Evolutionary conservation across 805 yeast genomes (phyloP).

Genomic region (Citeromyces nyonsensis): DNA sequence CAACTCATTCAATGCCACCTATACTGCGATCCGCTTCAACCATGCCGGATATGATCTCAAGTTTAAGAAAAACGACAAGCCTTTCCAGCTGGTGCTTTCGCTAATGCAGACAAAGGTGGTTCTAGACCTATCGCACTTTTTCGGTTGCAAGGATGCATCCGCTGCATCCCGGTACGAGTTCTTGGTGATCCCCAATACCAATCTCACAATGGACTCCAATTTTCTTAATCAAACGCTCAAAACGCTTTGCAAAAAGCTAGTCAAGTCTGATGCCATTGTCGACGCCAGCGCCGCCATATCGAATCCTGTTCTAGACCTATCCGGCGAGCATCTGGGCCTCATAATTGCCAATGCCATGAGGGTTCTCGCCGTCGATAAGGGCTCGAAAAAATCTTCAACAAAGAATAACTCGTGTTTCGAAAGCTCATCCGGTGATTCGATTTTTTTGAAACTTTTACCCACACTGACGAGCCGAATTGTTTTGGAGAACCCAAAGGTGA

Average conservation of each 20-base stretch:
- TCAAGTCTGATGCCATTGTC: slow-evolving; percentile 2
- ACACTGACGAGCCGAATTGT: slow-evolving; percentile 8
- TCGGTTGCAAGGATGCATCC: slow-evolving; percentile 2
- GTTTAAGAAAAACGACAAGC: slow-evolving; percentile 23
- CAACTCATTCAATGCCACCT: slow-evolving; percentile 6
- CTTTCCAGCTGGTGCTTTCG: slow-evolving; percentile 20
- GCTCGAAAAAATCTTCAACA: neutral
- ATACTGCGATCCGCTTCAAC: slow-evolving; percentile 7
- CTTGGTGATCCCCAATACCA: slow-evolving; percentile 16
- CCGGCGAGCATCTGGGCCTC: slow-evolving; percentile 4
- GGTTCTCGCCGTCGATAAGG: neutral
- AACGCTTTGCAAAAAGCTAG: slow-evolving; percentile 4
- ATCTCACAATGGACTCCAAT: slow-evolving; percentile 22
- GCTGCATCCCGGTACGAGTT: slow-evolving; percentile 11
- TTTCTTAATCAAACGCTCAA: slow-evolving; percentile 17
- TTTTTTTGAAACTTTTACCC: slow-evolving; percentile 5
- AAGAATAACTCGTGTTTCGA: neutral
- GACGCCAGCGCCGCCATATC: slow-evolving; percentile 5
- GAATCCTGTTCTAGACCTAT: slow-evolving; percentile 6
- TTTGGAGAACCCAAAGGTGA: slow-evolving; percentile 12
- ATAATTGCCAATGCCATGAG: slow-evolving; percentile 2
- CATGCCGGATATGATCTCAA: slow-evolving; percentile 29
- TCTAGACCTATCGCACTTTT: slow-evolving; percentile 8
- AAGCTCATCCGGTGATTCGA: neutral
- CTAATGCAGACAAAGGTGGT: slow-evolving; percentile 18